A percentile compares a stretch with the other conserved stretches of the same genome.
These are phyloP conservation scores for Lipomyces yamanashiensis DNA, from an alignment of 805 yeast genomes.

Conservation along the genomic window DNA sequence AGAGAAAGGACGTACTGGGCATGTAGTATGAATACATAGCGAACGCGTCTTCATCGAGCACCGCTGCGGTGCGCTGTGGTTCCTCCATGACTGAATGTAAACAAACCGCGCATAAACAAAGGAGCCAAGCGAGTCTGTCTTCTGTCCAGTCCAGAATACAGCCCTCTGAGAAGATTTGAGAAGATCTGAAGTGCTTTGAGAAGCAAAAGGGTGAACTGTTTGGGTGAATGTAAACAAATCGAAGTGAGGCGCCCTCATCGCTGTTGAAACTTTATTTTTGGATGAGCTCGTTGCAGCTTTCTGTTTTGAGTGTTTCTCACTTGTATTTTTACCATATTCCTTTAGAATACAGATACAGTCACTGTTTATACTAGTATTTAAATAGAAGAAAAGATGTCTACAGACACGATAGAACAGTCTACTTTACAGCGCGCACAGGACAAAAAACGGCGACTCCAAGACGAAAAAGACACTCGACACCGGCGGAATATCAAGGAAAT, in stretches of 20 bases:
- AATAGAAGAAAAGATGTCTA: not conserved
- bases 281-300: not conserved
- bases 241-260: not conserved
- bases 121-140: too few species aligned
- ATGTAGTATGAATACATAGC: constrained; percentile 32
- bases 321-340: not conserved
- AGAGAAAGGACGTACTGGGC: constrained; percentile 11
- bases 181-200: not conserved
- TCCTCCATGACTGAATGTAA: not conserved
- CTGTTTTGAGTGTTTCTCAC: too few species aligned
- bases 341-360: not conserved
- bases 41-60: constrained; percentile 30
- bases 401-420: not conserved
- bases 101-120: too few species aligned
- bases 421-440: constrained; percentile 9
- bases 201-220: not conserved
- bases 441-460: constrained; percentile 21
- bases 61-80: constrained; percentile 1
- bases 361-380: not conserved
- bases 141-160: too few species aligned
- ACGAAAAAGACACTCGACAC: constrained; percentile 11
- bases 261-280: not conserved
- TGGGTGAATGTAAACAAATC: not conserved
- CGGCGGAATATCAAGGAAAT: constrained; percentile 10
- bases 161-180: too few species aligned